Conservation (phyloP, 257 asterid species). For the Solanum chiquidenum region DNA sequence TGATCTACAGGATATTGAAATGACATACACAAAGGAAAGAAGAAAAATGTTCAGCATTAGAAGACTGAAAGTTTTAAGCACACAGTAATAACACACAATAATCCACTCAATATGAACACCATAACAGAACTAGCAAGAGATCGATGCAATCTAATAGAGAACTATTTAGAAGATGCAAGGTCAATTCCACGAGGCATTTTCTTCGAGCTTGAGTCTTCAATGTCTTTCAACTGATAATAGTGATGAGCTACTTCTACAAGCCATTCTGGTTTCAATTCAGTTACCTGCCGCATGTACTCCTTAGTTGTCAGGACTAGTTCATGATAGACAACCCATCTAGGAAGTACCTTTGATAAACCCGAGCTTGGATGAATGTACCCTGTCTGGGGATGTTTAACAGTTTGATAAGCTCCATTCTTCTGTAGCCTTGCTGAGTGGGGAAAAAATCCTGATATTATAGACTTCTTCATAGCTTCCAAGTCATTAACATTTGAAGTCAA, state of each 20-base stretch:
- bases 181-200: conserved; percentile 1
- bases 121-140: background rate
- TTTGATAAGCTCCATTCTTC: conserved; percentile 55
- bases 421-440: conserved; percentile 61
- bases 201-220: conserved; percentile 33
- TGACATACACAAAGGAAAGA: background rate
- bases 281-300: conserved; percentile 82
- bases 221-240: conserved; percentile 54
- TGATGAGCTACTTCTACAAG: conserved; percentile 73
- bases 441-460: conserved; percentile 65
- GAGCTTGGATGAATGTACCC: conserved; percentile 70
- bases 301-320: conserved; percentile 64
- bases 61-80: background rate
- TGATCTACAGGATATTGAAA: background rate
- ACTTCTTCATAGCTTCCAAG: conserved; percentile 50
- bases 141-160: background rate
- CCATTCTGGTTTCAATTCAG: conserved; percentile 77
- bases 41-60: background rate
- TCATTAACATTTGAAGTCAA: conserved; percentile 35
- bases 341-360: conserved; percentile 63
- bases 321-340: conserved; percentile 69
- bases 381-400: conserved; percentile 60
- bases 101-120: background rate
- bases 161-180: background rate
- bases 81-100: background rate